phyloP scores from a whole-genome alignment of 768 basidiomycete species.

The Paxillus ammoniavirescens region DNA sequence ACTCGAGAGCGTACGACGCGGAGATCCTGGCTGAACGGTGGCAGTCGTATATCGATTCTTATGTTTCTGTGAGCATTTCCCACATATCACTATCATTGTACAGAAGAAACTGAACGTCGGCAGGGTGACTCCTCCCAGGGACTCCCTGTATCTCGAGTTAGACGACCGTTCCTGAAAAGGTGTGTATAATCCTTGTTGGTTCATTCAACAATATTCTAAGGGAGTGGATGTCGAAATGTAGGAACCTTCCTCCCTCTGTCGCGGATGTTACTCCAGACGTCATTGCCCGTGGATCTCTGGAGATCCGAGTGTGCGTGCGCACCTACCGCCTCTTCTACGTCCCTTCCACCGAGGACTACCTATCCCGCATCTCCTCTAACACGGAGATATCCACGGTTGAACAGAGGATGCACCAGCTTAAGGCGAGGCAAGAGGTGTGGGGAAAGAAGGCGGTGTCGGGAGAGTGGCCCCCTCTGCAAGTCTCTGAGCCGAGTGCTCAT shows the following conservation, averaged over 20 bases:
- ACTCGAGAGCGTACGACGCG: conserved; percentile 70
- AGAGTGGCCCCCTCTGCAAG: neutral
- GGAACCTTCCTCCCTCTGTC: conserved; percentile 18
- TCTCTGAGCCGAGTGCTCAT: neutral
- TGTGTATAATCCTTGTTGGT: conserved; percentile 27
- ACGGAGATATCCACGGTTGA: conserved; percentile 37
- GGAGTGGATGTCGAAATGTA: conserved; percentile 8
- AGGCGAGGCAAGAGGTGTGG: conserved; percentile 22
- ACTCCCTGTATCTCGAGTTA: conserved; percentile 44
- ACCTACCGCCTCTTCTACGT: conserved; percentile 84
- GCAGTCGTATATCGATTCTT: conserved; percentile 79
- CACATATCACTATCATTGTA: neutral
- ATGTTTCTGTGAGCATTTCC: conserved; percentile 52
- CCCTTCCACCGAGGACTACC: conserved; percentile 60
- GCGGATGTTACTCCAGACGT: conserved; percentile 40
- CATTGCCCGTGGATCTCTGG: conserved; percentile 57
- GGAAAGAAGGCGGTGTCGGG: conserved; percentile 11
- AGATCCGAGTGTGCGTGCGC: conserved; percentile 82
- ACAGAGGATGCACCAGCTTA: conserved; percentile 10
- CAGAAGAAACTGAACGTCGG: neutral
- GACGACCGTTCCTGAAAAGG: conserved; percentile 67
- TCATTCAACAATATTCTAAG: too few species aligned
- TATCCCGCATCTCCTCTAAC: conserved; percentile 45
- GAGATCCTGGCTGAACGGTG: conserved; percentile 76
- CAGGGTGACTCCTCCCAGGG: conserved; percentile 61